phyloP scores from a whole-genome alignment of 2,329 filamentous ascomycete genomes.

The Amylocarpus encephaloides region DNA sequence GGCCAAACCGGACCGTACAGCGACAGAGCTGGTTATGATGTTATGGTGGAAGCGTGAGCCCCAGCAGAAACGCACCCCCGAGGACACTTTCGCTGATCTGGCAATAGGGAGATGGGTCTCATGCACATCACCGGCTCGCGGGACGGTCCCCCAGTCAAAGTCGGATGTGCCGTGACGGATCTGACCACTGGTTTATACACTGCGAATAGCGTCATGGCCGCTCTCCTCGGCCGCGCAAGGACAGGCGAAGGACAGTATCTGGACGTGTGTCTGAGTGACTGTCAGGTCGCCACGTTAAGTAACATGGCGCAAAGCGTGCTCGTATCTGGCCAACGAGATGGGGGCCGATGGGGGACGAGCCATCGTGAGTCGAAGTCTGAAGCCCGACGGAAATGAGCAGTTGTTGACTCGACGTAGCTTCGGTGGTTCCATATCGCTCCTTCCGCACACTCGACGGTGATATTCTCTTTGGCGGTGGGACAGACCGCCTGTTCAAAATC shows the following conservation, averaged over 20 bases:
- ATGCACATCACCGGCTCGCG: constrained; percentile 96
- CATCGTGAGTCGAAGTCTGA: constrained; percentile 59
- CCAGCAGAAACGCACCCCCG: too few species aligned
- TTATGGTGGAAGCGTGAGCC: constrained; percentile 82
- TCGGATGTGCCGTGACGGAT: constrained; percentile 94
- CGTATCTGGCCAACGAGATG: constrained; percentile 80
- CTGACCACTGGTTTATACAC: constrained; percentile 93
- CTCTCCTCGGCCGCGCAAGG: constrained; percentile 65
- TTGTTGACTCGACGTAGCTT: constrained; percentile 51
- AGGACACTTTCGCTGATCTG: too few species aligned
- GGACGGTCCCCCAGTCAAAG: constrained; percentile 89
- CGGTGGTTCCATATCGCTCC: constrained; percentile 90
- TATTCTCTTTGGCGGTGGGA: constrained; percentile 65
- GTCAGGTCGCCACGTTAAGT: constrained; percentile 91
- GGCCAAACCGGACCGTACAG: constrained; percentile 91
- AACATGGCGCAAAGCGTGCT: constrained; percentile 92
- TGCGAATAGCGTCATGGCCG: constrained; percentile 91
- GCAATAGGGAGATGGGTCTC: constrained; percentile 67
- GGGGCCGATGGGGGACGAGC: constrained; percentile 90
- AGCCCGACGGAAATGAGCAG: background rate
- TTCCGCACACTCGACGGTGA: constrained; percentile 68
- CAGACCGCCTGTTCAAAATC: constrained; percentile 61
- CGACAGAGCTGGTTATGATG: constrained; percentile 86
- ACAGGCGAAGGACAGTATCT: constrained; percentile 85
- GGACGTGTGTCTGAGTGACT: constrained; percentile 85